These are phyloP conservation scores for Silybum marianum DNA, from an alignment of 129 eudicot genomes.

Conservation along the genomic window DNA sequence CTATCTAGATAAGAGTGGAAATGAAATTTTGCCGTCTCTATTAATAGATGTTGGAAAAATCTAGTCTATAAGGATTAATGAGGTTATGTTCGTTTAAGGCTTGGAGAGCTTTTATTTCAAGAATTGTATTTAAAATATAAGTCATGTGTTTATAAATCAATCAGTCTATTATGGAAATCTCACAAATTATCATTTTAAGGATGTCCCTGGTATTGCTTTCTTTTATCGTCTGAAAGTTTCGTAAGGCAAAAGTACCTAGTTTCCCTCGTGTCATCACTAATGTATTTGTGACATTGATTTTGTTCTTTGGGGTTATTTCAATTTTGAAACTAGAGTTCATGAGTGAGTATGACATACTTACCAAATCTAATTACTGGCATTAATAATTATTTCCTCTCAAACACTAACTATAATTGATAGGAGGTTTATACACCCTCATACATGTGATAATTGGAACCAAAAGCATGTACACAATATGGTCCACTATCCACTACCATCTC, in stretches of 20 bases:
- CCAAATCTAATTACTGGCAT: background rate
- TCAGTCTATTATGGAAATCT: background rate
- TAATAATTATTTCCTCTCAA: background rate
- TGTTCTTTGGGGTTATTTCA: background rate
- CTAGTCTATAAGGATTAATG: too few relatives aligned
- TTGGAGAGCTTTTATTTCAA: background rate
- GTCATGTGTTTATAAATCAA: conserved; percentile 1
- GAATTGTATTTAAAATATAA: background rate
- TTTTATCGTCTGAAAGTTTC: background rate
- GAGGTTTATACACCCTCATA: too few relatives aligned
- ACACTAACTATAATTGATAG: background rate
- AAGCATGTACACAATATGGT: too few relatives aligned
- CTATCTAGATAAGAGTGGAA: too few relatives aligned
- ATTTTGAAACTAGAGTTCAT: background rate
- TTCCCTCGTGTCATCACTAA: background rate
- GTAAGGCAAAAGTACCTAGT: background rate
- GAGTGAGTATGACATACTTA: background rate
- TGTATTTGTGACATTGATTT: background rate
- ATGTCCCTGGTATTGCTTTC: background rate
- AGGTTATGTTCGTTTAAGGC: too few relatives aligned
- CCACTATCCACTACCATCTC: too few relatives aligned
- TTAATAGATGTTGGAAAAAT: too few relatives aligned
- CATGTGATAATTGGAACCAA: background rate
- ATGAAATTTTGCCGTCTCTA: too few relatives aligned
- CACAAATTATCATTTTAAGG: conserved; percentile 6